Evolutionary conservation across 371 early-diverging fungal species (phyloP).

Genomic region (Mortierella sp.): DNA sequence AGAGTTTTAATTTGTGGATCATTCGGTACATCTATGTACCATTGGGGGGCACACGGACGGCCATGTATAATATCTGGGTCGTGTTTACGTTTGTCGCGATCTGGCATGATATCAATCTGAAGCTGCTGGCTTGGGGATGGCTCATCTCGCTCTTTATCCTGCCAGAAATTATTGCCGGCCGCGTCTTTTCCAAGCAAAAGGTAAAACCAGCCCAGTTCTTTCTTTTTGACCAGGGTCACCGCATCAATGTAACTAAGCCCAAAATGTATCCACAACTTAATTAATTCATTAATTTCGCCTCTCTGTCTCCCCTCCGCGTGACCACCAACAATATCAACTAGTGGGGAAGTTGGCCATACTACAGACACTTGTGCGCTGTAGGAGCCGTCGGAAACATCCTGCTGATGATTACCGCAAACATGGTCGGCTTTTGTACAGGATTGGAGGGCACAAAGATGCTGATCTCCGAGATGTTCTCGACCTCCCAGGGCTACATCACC

Average conservation of each 20-base stretch:
- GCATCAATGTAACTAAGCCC: no score
- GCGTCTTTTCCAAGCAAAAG: slow-evolving; percentile 67
- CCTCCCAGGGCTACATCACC: slow-evolving; percentile 5
- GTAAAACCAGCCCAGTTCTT: slow-evolving; percentile 45
- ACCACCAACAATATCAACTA: background rate
- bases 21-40: slow-evolving; percentile 94
- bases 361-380: slow-evolving; percentile 81
- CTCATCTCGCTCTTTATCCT: slow-evolving; percentile 86
- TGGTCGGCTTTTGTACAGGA: slow-evolving; percentile 94
- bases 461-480: slow-evolving; percentile 36
- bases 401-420: slow-evolving; percentile 92
- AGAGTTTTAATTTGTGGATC: slow-evolving; percentile 90
- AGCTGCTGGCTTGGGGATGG: slow-evolving; percentile 94
- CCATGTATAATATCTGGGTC: slow-evolving; percentile 79
- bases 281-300: no score
- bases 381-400: slow-evolving; percentile 89
- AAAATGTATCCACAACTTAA: no score
- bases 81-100: slow-evolving; percentile 96
- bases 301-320: no score
- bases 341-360: slow-evolving; percentile 74
- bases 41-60: slow-evolving; percentile 81
- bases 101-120: slow-evolving; percentile 93
- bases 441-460: slow-evolving; percentile 84
- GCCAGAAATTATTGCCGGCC: slow-evolving; percentile 83
- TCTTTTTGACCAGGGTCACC: no score